Evolutionary conservation across 345 rosid species (phyloP), one percentile per base, ranked within the genome.

Genomic region (Camelina sativa): DNA sequence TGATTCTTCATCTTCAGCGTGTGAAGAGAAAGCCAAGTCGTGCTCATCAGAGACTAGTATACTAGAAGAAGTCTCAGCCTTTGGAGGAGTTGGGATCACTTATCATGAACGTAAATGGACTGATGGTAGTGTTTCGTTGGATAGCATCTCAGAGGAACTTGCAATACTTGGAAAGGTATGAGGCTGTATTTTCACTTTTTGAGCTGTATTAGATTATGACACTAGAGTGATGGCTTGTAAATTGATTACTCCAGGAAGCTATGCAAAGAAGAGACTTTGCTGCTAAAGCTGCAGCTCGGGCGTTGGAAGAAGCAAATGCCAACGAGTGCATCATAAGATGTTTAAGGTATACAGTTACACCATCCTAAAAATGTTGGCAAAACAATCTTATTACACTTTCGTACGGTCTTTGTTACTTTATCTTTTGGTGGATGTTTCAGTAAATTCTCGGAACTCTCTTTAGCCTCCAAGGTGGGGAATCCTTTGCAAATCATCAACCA

Each of bases 81-180:
- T 52, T 73, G 84, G 76, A 58, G 77, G 82, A 68, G 72, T 72
- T 13, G 94, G 87, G 23, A 84, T 92, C 34, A 84, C 84, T 43
- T 80, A 89, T 51, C 96, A 95, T 71, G 99, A 92, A 38, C 83
- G 78, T 85, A 95, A 89, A 84, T 95, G 98, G 98, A 90, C 97
- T 1, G 97, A 95, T 77, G 97, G 96, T 50, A 95, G 92, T 73
- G 82, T 90, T 67, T 71, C 92, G 12, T 78, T 88, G 65, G 87
- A 85, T 59, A 79, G 77, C 0, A 81, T 89, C 48, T 87, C 91
- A 50, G 65, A 79, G 16, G 91, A 83, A 6, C 97, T 95, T 62
- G 84, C 84, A 60, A 81, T 37, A 71, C 89, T 89, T 70, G 92
- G 87, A 34, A 92, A 88, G 94, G 97, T 92, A 78, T 11, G 68